Base-by-base conservation (phyloP, 2,329 filamentous ascomycete species). In the Fusarium duplospermum region DNA sequence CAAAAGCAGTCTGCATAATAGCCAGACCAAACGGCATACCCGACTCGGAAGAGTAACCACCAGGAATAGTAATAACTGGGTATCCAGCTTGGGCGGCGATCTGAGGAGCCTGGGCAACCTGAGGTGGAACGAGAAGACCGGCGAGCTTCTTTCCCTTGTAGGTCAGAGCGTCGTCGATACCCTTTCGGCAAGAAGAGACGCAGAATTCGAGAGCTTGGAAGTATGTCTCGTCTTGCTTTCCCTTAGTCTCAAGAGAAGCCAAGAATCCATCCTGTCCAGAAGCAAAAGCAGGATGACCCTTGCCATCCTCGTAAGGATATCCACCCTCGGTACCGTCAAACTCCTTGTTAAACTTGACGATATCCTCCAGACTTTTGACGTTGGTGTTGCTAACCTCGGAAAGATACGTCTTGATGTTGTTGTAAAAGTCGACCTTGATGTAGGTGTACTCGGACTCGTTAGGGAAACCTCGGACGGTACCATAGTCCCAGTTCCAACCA, bases 401-500 rank as follows among this genome's bases (percentile, higher is more conserved):
- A 0, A 94, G 88, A 74, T 94, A 94, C 1, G 83, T 80, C 64
- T 87, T 86, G 80, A 94, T 86, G 77, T 88, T 86, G 77, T 87
- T 87, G 81, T 92, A 92, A 76, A 92, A 92, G 79, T 93, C 91
- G 0, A 91, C 89, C 80, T 93, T 94, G 73, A 94, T 86, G 58
- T 92, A 89, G 0, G 90, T 93, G 81, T 92, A 94, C 80, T 94
- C 92, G 16, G 91, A 93, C 81, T 94, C 89, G 69, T 94, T 93
- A n/a, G 90, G 83, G 76, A 84, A 90, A 3, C 91, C 91, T 5
- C 91, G 88, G 1, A 84, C 87, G 7, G 74, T 86, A 16, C 92
- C 92, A 71, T 90, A 92, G 76, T 93, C 91, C 88, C 93, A 95
- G 80, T 94, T 86, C 92, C 92, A 95, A n/a, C 91, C 91, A 58